phyloP scores from a whole-genome alignment of 169 alveolate genomes.

The Cryptosporidium sp. region DNA sequence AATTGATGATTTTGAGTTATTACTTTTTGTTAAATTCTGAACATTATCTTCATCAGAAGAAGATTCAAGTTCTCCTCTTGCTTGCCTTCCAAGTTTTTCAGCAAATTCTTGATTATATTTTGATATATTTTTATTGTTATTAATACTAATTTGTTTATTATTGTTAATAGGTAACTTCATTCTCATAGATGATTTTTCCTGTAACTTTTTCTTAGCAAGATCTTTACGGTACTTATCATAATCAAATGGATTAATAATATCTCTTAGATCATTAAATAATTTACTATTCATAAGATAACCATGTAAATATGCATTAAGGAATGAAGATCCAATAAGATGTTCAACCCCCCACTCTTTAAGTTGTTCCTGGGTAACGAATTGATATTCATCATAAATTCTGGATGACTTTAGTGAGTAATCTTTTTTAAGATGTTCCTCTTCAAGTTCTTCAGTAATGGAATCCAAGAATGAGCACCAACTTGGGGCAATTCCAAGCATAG shows the following conservation, averaged over 20 bases:
- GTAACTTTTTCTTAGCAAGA: conserved; percentile 83
- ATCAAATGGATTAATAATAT: conserved; percentile 86
- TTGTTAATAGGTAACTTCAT: conserved; percentile 77
- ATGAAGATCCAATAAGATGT: conserved; percentile 93
- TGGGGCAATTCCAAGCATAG: conserved; percentile 96
- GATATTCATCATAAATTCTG: conserved; percentile 91
- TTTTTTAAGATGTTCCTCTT: conserved; percentile 83
- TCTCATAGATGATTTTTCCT: conserved; percentile 86
- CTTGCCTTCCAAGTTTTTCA: conserved; percentile 49
- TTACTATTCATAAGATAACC: conserved; percentile 93
- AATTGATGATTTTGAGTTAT: conserved; percentile 12
- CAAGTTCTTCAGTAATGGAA: conserved; percentile 96
- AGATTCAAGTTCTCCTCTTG: conserved; percentile 46
- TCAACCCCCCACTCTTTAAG: conserved; percentile 91
- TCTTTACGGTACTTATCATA: conserved; percentile 85
- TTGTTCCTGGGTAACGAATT: conserved; percentile 93
- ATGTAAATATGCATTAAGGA: conserved; percentile 94
- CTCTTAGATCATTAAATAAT: conserved; percentile 87
- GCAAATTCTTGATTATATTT: conserved; percentile 79
- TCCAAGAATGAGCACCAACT: conserved; percentile 97
- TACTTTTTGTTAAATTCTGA: background rate
- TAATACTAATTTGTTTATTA: background rate
- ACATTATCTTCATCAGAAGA: conserved; percentile 30
- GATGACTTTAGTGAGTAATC: conserved; percentile 79
- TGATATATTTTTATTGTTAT: conserved; percentile 41